phyloP scores from a whole-genome alignment of 2,329 filamentous ascomycete genomes.

The Calonectria crousiana region DNA sequence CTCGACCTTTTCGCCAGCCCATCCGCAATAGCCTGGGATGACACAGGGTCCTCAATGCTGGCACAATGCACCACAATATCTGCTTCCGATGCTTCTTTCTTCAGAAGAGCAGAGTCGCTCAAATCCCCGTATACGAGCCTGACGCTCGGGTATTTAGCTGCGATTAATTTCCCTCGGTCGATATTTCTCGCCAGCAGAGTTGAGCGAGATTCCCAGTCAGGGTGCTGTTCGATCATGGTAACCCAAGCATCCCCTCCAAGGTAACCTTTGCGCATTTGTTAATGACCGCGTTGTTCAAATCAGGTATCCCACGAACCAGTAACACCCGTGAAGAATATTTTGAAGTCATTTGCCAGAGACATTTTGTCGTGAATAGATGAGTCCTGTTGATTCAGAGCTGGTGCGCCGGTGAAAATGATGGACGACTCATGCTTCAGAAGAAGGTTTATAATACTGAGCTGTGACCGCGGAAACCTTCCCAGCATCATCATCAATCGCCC shows the following conservation, averaged over 20 bases:
- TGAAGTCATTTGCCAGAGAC: background rate
- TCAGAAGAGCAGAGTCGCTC: slow-evolving; percentile 4
- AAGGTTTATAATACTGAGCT: too few species aligned
- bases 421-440: background rate
- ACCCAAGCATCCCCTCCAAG: background rate
- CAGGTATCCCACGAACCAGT: background rate
- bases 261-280: background rate
- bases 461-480: background rate
- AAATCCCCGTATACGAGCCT: background rate
- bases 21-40: slow-evolving; percentile 17
- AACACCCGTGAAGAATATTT: background rate
- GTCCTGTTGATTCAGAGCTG: background rate
- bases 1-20: slow-evolving; percentile 1
- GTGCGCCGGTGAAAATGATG: background rate
- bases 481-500: background rate
- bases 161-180: background rate
- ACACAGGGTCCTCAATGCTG: slow-evolving; percentile 12
- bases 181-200: background rate
- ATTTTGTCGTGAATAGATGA: background rate
- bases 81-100: slow-evolving; percentile 10
- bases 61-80: slow-evolving; percentile 19
- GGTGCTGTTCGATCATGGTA: background rate
- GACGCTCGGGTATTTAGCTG: background rate
- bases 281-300: background rate
- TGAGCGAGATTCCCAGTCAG: background rate